Percentiles rank a stretch among this genome's conserved stretches.
Conservation (phyloP, 2,329 filamentous ascomycete genomes). For the Aspergillus proliferans region DNA sequence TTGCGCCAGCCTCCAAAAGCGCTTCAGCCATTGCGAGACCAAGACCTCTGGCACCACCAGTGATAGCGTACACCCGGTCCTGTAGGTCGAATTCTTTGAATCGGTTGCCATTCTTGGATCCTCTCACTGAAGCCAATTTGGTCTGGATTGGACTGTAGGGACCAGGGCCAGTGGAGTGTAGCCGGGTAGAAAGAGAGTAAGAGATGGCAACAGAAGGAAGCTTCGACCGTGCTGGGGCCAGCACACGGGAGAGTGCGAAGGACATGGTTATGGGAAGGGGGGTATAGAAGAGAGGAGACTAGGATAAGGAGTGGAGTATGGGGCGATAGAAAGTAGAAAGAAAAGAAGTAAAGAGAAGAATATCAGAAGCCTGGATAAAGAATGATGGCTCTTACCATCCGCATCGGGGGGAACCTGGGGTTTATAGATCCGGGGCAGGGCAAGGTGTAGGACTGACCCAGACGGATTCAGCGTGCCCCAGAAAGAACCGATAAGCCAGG, state of each 20-base stretch:
- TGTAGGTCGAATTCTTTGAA: constrained; percentile 40
- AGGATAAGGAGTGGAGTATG: background rate
- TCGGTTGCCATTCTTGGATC: constrained; percentile 22
- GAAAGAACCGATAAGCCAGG: background rate
- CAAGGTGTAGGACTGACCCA: constrained; percentile 12
- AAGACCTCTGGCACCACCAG: constrained; percentile 40
- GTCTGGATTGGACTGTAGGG: constrained; percentile 26
- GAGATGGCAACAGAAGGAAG: constrained; percentile 1
- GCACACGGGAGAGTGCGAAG: constrained; percentile 11
- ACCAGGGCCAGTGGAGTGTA: constrained; percentile 15
- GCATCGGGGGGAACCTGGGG: constrained; percentile 4
- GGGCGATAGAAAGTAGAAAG: background rate
- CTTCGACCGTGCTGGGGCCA: constrained; percentile 10
- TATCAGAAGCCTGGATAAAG: background rate
- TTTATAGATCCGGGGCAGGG: constrained; percentile 18
- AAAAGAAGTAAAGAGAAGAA: background rate
- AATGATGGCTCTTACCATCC: background rate
- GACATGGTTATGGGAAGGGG: constrained; percentile 2
- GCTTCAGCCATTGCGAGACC: constrained; percentile 43
- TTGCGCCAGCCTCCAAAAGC: constrained; percentile 43
- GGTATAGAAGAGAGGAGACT: background rate
- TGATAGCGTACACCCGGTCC: constrained; percentile 37
- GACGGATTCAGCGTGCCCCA: background rate
- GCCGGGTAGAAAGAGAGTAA: constrained; percentile 5
- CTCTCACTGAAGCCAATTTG: constrained; percentile 19